Evolutionary conservation across 2,329 filamentous ascomycete genomes (phyloP), one percentile per base, ranked within the genome.

Genomic region (Ophiostoma piceae): DNA sequence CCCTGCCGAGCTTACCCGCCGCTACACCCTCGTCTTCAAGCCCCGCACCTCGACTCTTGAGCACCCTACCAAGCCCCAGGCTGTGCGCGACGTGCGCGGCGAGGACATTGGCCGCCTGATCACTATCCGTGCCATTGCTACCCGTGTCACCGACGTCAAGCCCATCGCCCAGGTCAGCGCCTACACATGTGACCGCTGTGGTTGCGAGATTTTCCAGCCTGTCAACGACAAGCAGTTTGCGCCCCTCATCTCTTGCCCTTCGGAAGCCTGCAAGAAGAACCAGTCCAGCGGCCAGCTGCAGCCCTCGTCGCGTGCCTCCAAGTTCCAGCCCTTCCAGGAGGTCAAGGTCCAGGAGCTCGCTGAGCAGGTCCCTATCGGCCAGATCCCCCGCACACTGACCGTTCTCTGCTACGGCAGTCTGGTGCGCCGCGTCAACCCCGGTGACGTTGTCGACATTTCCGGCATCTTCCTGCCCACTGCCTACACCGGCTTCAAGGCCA

Each of bases 311-410:
- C 87, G 95, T 75, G 95, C 94, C 0, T 97, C 94, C 68, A 99
- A 98, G 77, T 99, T 98, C 77, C 82, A 97, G 76, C 93, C 95
- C 3, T 99, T 99, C 83, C 95, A 99, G 79, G 95, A 99, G 80
- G 88, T 98, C 80, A 98, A 98, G 82, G 93, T 99, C 70, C 95
- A 99, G 80, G 95, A 99, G 78, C 92, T 98, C 88, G 93, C 95
- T n/a, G 95, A 99, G 78, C 95, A 99, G 79, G 95, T 99, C 0
- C 95, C 95, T 8, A 96, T 99, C 73, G 95, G 95, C 67, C 95
- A 99, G 78, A 99, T 99, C 75, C 95, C 95, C 41, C 88, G 95
- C 71, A 92, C 92, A 70, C 82, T 99, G 73, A 98, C 94, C 0
- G 83, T 99, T 29, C 87, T 96, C 76, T 97, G 93, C 79, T 90